phyloP scores from a whole-genome alignment of 805 yeast genomes.

The Wickerhamiella kazuoi region DNA sequence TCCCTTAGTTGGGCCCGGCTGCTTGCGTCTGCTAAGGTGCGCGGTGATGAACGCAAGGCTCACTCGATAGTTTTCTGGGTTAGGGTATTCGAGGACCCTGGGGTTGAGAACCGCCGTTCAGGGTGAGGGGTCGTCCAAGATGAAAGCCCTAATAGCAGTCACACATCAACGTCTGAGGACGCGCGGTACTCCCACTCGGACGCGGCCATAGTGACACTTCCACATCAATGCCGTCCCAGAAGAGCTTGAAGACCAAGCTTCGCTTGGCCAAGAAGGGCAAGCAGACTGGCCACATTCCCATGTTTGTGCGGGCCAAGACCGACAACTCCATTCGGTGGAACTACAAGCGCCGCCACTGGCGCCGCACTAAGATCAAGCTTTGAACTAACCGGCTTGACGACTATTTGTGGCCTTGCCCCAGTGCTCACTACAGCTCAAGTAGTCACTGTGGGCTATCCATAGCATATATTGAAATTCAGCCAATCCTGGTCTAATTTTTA shows the following conservation, averaged over 20 bases:
- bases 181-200: not conserved
- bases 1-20: too few relatives aligned
- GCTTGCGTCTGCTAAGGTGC: too few relatives aligned
- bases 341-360: conserved; percentile 99
- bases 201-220: not conserved
- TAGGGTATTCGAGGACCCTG: too few relatives aligned
- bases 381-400: conserved; percentile 27
- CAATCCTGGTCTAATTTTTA: not conserved
- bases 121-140: not conserved
- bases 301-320: conserved; percentile 98
- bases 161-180: too few relatives aligned
- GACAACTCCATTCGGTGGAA: conserved; percentile 77
- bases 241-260: conserved; percentile 92
- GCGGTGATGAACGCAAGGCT: too few relatives aligned
- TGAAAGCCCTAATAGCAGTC: conserved; percentile 3
- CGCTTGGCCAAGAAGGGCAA: conserved; percentile 97
- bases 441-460: not conserved
- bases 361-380: conserved; percentile 97
- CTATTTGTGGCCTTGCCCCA: not conserved
- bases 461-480: not conserved
- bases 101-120: not conserved
- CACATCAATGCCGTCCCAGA: conserved; percentile 33
- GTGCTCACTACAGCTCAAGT: too few relatives aligned
- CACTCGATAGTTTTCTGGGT: too few relatives aligned
- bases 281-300: conserved; percentile 99